Evolutionary conservation across 371 early-diverging fungal genomes (phyloP).

Genomic region (Mycotypha africana): DNA sequence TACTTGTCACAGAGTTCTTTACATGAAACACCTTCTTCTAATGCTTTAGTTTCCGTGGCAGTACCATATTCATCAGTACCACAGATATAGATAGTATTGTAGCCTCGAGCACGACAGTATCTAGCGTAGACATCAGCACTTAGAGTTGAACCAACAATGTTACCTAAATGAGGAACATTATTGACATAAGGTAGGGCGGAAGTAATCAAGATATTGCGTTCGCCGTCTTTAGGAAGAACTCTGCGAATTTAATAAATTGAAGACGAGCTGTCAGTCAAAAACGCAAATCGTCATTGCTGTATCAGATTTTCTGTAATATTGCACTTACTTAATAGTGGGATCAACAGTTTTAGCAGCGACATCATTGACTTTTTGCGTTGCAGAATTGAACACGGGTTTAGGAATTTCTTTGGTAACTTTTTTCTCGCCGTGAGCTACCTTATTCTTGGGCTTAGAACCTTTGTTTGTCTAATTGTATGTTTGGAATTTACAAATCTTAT

Average conservation of each 20-base stretch:
- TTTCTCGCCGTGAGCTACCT: conserved; percentile 21
- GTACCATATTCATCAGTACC: conserved; percentile 99
- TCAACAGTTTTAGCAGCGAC: conserved; percentile 9
- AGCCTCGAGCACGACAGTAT: conserved; percentile 89
- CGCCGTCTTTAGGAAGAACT: conserved; percentile 55
- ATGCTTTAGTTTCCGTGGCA: conserved; percentile 99
- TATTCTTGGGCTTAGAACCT: conserved; percentile 28
- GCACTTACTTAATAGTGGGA: conserved; percentile 20
- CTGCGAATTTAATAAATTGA: too few relatives aligned
- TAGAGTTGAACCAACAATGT: conserved; percentile 98
- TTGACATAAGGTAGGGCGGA: conserved; percentile 99
- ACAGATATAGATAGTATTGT: conserved; percentile 92
- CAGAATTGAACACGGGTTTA: conserved; percentile 20
- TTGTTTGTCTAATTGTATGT: conserved; percentile 23
- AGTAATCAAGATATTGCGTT: conserved; percentile 93
- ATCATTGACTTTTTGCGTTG: conserved; percentile 34
- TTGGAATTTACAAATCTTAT: conserved; percentile 1
- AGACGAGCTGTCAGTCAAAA: too few relatives aligned
- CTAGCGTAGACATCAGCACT: conserved; percentile 98
- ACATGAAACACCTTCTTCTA: conserved; percentile 89
- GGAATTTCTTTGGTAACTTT: conserved; percentile 19
- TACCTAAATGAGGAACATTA: conserved; percentile 99
- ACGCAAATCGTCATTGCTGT: too few relatives aligned
- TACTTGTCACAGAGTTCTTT: conserved; percentile 97
- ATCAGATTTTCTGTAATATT: too few relatives aligned